These are phyloP conservation scores for Debaryomyces udenii DNA, from an alignment of 1,139 yeast species.

Conservation along the genomic window DNA sequence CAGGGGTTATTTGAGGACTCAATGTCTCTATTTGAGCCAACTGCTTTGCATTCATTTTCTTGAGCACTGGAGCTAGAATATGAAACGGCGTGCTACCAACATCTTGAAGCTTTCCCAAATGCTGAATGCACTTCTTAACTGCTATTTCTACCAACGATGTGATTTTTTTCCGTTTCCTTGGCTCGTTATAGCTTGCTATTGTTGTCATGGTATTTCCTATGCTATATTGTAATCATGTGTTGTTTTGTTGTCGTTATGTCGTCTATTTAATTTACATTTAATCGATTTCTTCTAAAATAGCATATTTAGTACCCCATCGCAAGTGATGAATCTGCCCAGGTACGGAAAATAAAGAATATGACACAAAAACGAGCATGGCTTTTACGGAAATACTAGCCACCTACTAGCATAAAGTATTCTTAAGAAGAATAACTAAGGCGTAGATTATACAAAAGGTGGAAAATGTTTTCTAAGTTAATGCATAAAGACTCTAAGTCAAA, in stretches of 20 bases:
- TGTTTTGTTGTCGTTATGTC: too few species aligned
- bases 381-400: too few species aligned
- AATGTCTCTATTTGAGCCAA: constrained; percentile 44
- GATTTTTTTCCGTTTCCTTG: constrained; percentile 9
- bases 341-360: neutral
- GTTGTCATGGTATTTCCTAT: constrained; percentile 1
- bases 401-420: too few species aligned
- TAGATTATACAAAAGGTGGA: neutral
- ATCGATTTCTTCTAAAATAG: too few species aligned
- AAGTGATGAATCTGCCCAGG: neutral
- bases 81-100: constrained; percentile 54
- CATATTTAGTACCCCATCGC: too few species aligned
- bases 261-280: too few species aligned
- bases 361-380: constrained; percentile 2
- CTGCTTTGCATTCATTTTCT: constrained; percentile 50
- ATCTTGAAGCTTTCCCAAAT: constrained; percentile 30
- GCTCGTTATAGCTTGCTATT: constrained; percentile 4
- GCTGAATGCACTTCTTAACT: constrained; percentile 19
- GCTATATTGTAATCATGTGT: constrained; percentile 4
- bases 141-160: constrained; percentile 18
- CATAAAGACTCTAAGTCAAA: constrained; percentile 7
- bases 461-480: constrained; percentile 10
- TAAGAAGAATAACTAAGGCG: too few species aligned
- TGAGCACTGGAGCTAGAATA: constrained; percentile 46
- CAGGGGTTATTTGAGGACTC: constrained; percentile 49